A percentile compares a stretch with the other conserved stretches of the same genome.
Conservation (phyloP, 805 yeast species). For the Kockiozyma suomiensis region DNA sequence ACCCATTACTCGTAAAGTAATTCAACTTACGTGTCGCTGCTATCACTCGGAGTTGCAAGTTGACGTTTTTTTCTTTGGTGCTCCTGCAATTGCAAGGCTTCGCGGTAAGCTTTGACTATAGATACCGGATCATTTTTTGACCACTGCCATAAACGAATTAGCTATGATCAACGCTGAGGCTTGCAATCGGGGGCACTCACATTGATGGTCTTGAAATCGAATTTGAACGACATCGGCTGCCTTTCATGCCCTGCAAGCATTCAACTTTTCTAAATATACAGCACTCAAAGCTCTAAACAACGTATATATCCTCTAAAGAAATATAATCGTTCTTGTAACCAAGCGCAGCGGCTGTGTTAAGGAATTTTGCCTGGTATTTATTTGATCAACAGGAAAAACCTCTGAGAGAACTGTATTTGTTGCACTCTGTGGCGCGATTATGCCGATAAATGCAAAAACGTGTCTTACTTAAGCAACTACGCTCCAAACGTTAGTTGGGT, state of each 20-base stretch:
- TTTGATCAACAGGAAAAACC: background rate
- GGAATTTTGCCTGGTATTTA: too few relatives aligned
- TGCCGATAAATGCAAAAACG: too few relatives aligned
- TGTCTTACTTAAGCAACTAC: background rate
- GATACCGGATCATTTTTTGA: constrained; percentile 36
- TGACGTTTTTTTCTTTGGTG: constrained; percentile 14
- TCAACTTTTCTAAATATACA: background rate
- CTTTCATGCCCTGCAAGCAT: constrained; percentile 2
- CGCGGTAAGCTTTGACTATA: constrained; percentile 38
- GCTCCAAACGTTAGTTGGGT: background rate
- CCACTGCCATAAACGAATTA: constrained; percentile 30
- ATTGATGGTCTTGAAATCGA: constrained; percentile 33
- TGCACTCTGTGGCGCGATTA: too few relatives aligned
- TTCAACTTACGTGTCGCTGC: background rate
- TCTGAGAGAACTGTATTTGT: background rate
- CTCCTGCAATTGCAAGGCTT: constrained; percentile 36
- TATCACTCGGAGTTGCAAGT: constrained; percentile 1
- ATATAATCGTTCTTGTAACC: background rate
- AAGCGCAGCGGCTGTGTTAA: too few relatives aligned
- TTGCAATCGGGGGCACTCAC: constrained; percentile 13
- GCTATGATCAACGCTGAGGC: background rate
- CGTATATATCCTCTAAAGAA: background rate
- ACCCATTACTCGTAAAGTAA: background rate
- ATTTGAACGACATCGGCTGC: constrained; percentile 10
- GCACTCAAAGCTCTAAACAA: background rate